These are phyloP conservation scores for Phaeoacremonium minimum DNA, from an alignment of 2,329 filamentous ascomycete genomes.

Conservation along the genomic window DNA sequence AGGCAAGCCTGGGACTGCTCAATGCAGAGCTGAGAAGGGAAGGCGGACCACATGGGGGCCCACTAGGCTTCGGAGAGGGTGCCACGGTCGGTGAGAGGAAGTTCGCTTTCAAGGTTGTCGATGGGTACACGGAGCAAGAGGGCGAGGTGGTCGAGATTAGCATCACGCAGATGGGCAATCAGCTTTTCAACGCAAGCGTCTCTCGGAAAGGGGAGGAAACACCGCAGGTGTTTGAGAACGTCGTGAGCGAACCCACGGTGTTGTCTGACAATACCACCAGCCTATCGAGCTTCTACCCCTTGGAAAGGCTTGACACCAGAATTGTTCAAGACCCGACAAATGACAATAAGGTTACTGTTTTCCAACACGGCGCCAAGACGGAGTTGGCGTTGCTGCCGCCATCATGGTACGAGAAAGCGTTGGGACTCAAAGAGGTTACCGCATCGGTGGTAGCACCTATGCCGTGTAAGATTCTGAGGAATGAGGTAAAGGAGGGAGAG, in stretches of 20 bases:
- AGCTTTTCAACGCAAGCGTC: slow-evolving; percentile 42
- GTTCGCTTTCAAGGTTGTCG: slow-evolving; percentile 51
- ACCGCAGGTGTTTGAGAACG: slow-evolving; percentile 35
- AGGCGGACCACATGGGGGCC: slow-evolving; percentile 38
- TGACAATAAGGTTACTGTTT: slow-evolving; percentile 66
- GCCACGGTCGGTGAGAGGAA: slow-evolving; percentile 36
- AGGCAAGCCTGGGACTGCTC: slow-evolving; percentile 77
- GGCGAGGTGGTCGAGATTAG: slow-evolving; percentile 55
- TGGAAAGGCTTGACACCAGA: slow-evolving; percentile 74
- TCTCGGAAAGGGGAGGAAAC: slow-evolving; percentile 32
- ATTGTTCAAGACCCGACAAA: slow-evolving; percentile 55
- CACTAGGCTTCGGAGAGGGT: slow-evolving; percentile 50
- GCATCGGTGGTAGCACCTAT: slow-evolving; percentile 90
- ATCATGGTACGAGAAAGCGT: slow-evolving; percentile 80
- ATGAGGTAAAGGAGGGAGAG: slow-evolving; percentile 81
- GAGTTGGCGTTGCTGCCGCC: slow-evolving; percentile 58
- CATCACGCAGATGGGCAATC: slow-evolving; percentile 41
- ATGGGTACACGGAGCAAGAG: slow-evolving; percentile 59
- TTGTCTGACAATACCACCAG: slow-evolving; percentile 23
- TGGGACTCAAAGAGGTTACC: slow-evolving; percentile 74
- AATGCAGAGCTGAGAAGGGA: slow-evolving; percentile 37
- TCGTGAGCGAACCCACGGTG: slow-evolving; percentile 33
- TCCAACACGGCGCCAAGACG: slow-evolving; percentile 63
- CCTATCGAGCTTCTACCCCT: slow-evolving; percentile 74
- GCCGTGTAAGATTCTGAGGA: slow-evolving; percentile 93